phyloP scores from a whole-genome alignment of 495 filamentous ascomycete genomes.

The Oidiodendron maius region DNA sequence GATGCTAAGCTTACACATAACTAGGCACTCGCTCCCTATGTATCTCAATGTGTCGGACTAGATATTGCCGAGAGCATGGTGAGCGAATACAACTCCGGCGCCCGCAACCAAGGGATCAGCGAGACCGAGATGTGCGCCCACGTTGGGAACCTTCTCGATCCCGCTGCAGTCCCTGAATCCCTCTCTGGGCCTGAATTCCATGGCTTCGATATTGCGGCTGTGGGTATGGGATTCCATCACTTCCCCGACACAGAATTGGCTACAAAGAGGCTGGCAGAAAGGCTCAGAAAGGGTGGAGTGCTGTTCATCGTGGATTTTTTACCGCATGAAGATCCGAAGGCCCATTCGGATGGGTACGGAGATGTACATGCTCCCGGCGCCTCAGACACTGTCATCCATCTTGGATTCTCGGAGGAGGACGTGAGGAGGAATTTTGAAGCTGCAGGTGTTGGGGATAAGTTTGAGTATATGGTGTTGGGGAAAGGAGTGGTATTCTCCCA shows the following conservation, averaged over 20 bases:
- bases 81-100: slow-evolving; percentile 18
- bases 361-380: slow-evolving; percentile 3
- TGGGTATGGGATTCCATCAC: slow-evolving; percentile 23
- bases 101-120: slow-evolving; percentile 21
- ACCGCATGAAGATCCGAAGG: slow-evolving; percentile 16
- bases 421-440: slow-evolving; percentile 19
- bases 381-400: slow-evolving; percentile 19
- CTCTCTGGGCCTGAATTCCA: slow-evolving; percentile 12
- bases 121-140: slow-evolving; percentile 20
- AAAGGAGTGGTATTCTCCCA: slow-evolving; percentile 20
- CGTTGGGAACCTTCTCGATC: slow-evolving; percentile 19
- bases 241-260: slow-evolving; percentile 19
- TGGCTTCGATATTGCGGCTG: slow-evolving; percentile 23
- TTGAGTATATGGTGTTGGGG: slow-evolving; percentile 15
- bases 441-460: slow-evolving; percentile 14
- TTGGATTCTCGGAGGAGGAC: slow-evolving; percentile 17
- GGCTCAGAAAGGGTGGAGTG: slow-evolving; percentile 37
- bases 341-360: neutral
- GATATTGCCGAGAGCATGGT: slow-evolving; percentile 24
- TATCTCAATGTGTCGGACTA: slow-evolving; percentile 19
- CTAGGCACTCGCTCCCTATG: slow-evolving; percentile 21
- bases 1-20: neutral
- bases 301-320: slow-evolving; percentile 25
- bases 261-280: slow-evolving; percentile 24
- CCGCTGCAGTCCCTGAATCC: slow-evolving; percentile 1